A percentile compares a stretch with the other conserved stretches of the same genome.
Evolutionary conservation across 768 basidiomycete genomes (phyloP).

Genomic region (Russula sp.): DNA sequence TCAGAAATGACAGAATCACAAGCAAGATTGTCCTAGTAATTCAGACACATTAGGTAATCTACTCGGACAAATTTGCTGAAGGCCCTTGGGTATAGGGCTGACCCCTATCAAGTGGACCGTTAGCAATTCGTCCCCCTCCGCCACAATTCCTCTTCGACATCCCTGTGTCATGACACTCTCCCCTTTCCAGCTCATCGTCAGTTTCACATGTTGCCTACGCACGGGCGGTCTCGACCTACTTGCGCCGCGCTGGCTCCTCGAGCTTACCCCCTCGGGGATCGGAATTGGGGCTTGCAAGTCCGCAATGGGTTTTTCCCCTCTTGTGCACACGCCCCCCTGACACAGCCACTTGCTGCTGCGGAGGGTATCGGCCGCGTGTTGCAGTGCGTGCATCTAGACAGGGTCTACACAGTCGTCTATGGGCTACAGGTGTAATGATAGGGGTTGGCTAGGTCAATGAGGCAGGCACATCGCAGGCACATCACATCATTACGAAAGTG

Average conservation of each 20-base stretch:
- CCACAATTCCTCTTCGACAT: neutral
- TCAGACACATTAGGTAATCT: too few species aligned
- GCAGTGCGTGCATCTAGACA: neutral
- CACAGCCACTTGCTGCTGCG: constrained; percentile 14
- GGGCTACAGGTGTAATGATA: neutral
- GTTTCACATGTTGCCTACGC: neutral
- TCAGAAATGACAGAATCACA: too few species aligned
- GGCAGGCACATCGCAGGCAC: neutral
- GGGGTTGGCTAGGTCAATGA: neutral
- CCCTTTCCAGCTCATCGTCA: neutral
- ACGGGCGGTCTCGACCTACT: neutral
- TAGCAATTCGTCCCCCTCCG: neutral
- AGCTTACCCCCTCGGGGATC: neutral
- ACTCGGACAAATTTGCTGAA: too few species aligned
- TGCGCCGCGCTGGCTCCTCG: constrained; percentile 9
- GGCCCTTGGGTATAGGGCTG: neutral
- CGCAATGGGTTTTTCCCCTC: neutral
- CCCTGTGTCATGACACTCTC: neutral
- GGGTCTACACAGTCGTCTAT: neutral
- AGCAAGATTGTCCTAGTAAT: too few species aligned
- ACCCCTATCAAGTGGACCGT: neutral
- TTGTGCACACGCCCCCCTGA: neutral
- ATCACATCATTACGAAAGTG: neutral
- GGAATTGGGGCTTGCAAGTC: neutral
- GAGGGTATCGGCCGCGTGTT: neutral